These are phyloP conservation scores for Calophaca sinica DNA, from an alignment of 306 rosid genomes.

Conservation along the genomic window DNA sequence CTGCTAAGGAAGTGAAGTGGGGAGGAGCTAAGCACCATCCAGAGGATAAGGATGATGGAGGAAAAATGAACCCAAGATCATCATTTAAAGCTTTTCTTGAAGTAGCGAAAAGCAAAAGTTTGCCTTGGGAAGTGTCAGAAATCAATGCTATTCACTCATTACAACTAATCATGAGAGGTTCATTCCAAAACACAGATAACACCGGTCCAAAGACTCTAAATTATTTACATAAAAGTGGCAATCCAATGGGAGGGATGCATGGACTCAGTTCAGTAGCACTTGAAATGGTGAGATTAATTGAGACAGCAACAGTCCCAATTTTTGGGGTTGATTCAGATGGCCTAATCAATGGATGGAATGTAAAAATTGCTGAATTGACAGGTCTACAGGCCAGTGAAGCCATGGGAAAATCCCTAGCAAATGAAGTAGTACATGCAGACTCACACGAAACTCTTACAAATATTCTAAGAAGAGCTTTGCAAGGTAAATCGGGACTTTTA, in stretches of 20 bases:
- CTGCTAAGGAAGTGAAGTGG: conserved; percentile 78
- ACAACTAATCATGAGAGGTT: conserved; percentile 78
- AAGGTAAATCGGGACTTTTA: conserved; percentile 55
- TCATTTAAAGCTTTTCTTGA: conserved; percentile 84
- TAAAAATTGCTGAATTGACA: conserved; percentile 70
- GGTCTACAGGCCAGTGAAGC: conserved; percentile 64
- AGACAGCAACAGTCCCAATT: conserved; percentile 84
- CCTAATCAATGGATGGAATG: conserved; percentile 85
- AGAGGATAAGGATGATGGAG: conserved; percentile 71
- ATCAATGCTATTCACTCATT: conserved; percentile 83
- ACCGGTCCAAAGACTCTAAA: conserved; percentile 48
- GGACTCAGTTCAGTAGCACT: conserved; percentile 78
- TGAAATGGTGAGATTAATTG: conserved; percentile 89
- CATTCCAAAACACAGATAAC: conserved; percentile 54
- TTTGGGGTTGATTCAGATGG: conserved; percentile 79
- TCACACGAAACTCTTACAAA: conserved; percentile 55
- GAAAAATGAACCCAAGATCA: conserved; percentile 78
- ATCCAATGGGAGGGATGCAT: conserved; percentile 48
- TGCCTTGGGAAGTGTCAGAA: conserved; percentile 85
- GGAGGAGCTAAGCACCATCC: conserved; percentile 91
- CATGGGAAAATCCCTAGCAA: conserved; percentile 72
- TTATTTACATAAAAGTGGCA: conserved; percentile 41
- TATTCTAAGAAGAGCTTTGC: conserved; percentile 62
- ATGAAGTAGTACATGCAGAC: conserved; percentile 68
- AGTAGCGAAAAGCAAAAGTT: conserved; percentile 72